Percentiles rank a stretch among this genome's conserved stretches.
Evolutionary conservation across 352 stramenopile genomes (phyloP).

Genomic region (Sclerospora graminicola): DNA sequence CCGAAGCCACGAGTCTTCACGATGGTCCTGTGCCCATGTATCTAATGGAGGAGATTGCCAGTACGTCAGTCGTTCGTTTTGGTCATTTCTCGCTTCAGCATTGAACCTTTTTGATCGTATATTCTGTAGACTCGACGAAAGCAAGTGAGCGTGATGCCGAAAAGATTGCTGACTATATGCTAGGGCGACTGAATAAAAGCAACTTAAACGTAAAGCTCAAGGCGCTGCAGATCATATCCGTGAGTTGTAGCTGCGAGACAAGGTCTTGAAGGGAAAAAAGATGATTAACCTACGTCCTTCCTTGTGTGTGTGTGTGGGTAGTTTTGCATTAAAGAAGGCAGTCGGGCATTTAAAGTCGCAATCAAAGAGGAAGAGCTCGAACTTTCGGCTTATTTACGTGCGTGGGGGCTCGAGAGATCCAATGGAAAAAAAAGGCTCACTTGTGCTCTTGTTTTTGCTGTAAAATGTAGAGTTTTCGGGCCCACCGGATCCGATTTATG

Average conservation of each 20-base stretch:
- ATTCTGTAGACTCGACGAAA: constrained; percentile 62
- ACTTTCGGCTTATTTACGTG: constrained; percentile 60
- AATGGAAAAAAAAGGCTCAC: too few relatives aligned
- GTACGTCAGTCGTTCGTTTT: constrained; percentile 23
- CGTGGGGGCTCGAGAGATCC: constrained; percentile 11
- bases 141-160: constrained; percentile 52
- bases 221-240: constrained; percentile 76
- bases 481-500: constrained; percentile 59
- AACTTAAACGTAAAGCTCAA: constrained; percentile 84
- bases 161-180: constrained; percentile 73
- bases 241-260: too few relatives aligned
- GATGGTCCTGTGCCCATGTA: constrained; percentile 74
- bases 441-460: too few relatives aligned
- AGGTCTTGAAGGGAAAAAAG: too few relatives aligned
- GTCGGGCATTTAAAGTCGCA: constrained; percentile 41
- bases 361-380: constrained; percentile 66
- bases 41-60: constrained; percentile 76
- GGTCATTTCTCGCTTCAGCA: background rate
- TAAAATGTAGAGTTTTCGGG: constrained; percentile 55
- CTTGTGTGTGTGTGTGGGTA: too few relatives aligned
- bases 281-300: too few relatives aligned
- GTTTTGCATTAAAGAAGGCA: constrained; percentile 71
- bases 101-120: too few relatives aligned
- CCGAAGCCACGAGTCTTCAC: constrained; percentile 77
- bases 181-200: constrained; percentile 63